These are phyloP conservation scores for Yamadazyma triangularis DNA, from an alignment of 1,139 yeast species.

Conservation along the genomic window DNA sequence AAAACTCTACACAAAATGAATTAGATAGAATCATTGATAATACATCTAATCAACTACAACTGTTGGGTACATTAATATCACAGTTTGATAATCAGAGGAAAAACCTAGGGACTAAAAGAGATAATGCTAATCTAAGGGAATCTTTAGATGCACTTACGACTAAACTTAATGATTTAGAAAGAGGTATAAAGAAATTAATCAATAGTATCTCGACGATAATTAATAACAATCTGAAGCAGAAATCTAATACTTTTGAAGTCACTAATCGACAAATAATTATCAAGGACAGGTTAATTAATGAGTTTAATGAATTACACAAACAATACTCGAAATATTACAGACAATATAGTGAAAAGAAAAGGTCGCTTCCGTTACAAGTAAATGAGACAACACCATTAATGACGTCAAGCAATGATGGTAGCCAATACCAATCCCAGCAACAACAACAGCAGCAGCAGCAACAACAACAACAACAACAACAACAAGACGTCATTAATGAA, in stretches of 20 bases:
- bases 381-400: conserved; percentile 27
- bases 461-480: conserved; percentile 29
- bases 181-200: conserved; percentile 30
- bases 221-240: conserved; percentile 24
- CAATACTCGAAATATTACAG: conserved; percentile 27
- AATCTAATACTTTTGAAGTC: conserved; percentile 15
- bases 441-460: conserved; percentile 25
- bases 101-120: conserved; percentile 55
- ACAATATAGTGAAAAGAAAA: conserved; percentile 30
- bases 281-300: conserved; percentile 35
- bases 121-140: conserved; percentile 36
- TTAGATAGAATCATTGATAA: conserved; percentile 29
- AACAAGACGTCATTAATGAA: conserved; percentile 40
- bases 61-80: conserved; percentile 46
- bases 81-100: conserved; percentile 46
- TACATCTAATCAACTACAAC: conserved; percentile 41
- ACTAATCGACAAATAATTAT: conserved; percentile 37
- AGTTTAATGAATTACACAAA: conserved; percentile 33
- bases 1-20: conserved; percentile 15
- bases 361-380: conserved; percentile 19
- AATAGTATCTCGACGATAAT: conserved; percentile 28
- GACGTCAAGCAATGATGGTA: conserved; percentile 2
- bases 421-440: conserved; percentile 14
- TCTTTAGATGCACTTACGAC: conserved; percentile 29
- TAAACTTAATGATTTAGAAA: conserved; percentile 25